A percentile compares a stretch with the other conserved stretches of the same genome.
Evolutionary conservation across 352 stramenopile species (phyloP).

Genomic region (Phytophthora syringae): DNA sequence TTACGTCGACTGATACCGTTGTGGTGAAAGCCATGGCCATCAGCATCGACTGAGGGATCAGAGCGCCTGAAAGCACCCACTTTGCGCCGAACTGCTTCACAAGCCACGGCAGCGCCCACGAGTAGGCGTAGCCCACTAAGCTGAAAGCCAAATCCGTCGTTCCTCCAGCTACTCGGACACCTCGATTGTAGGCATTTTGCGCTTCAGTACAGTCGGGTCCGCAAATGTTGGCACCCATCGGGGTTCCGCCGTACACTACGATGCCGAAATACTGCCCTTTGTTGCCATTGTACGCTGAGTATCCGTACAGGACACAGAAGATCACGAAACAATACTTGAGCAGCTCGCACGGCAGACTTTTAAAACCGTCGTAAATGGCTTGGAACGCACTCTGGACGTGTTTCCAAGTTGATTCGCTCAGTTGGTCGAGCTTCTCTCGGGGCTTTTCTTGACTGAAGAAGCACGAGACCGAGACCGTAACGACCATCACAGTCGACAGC

Average conservation of each 20-base stretch:
- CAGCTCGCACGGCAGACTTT: conserved; percentile 43
- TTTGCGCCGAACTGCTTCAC: conserved; percentile 40
- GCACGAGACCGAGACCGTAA: conserved; percentile 21
- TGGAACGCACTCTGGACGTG: conserved; percentile 26
- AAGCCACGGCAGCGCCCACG: conserved; percentile 49
- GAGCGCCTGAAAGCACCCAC: conserved; percentile 19
- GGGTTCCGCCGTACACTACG: conserved; percentile 20
- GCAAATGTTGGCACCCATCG: conserved; percentile 26
- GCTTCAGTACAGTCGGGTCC: conserved; percentile 34
- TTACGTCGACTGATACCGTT: conserved; percentile 20
- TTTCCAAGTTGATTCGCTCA: conserved; percentile 6
- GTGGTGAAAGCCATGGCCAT: conserved; percentile 22
- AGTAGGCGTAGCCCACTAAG: conserved; percentile 46
- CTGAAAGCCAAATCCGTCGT: conserved; percentile 48
- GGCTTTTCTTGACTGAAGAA: conserved; percentile 22
- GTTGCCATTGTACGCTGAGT: conserved; percentile 57
- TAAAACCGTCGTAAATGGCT: conserved; percentile 47
- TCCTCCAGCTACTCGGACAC: conserved; percentile 38
- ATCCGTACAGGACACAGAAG: conserved; percentile 55
- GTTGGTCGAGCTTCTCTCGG: conserved; percentile 20
- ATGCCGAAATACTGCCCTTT: conserved; percentile 41
- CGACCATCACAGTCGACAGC: conserved; percentile 26
- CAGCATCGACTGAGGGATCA: conserved; percentile 25
- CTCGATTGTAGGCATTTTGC: conserved; percentile 49
- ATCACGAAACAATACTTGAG: conserved; percentile 54